Conservation (phyloP, 768 basidiomycete genomes). For the Mycena capillaripes region DNA sequence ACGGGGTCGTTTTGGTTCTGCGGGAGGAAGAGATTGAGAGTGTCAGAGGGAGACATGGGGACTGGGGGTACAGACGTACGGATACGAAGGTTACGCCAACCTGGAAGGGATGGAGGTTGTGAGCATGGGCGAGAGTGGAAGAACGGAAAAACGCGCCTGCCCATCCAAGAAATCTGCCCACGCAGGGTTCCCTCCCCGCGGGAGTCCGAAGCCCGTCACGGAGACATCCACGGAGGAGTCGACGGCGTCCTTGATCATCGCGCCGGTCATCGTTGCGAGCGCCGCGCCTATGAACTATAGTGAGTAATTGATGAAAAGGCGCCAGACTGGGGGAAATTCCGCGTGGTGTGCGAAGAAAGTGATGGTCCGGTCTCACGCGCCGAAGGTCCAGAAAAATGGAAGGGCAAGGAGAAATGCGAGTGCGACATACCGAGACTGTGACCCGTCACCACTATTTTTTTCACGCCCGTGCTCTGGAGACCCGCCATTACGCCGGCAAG, state of each 20-base stretch:
- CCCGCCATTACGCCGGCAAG: constrained; percentile 48
- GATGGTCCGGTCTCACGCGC: too few species aligned
- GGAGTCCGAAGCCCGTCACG: constrained; percentile 57
- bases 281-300: constrained; percentile 49
- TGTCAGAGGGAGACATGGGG: too few species aligned
- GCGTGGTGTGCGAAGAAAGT: too few species aligned
- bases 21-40: too few species aligned
- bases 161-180: constrained; percentile 60
- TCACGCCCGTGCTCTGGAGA: constrained; percentile 45
- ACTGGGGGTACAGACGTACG: constrained; percentile 35
- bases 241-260: constrained; percentile 54
- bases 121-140: neutral
- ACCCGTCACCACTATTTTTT: constrained; percentile 55
- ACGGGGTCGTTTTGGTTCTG: constrained; percentile 54
- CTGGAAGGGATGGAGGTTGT: constrained; percentile 17
- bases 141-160: constrained; percentile 35
- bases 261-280: constrained; percentile 59
- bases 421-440: constrained; percentile 53
- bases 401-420: neutral
- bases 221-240: constrained; percentile 49
- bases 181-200: constrained; percentile 58
- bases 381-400: neutral
- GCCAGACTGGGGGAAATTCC: too few species aligned
- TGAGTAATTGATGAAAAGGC: too few species aligned
- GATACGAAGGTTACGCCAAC: constrained; percentile 49